phyloP scores from a whole-genome alignment of 139 green algal species.

The Nannochloris sp. region DNA sequence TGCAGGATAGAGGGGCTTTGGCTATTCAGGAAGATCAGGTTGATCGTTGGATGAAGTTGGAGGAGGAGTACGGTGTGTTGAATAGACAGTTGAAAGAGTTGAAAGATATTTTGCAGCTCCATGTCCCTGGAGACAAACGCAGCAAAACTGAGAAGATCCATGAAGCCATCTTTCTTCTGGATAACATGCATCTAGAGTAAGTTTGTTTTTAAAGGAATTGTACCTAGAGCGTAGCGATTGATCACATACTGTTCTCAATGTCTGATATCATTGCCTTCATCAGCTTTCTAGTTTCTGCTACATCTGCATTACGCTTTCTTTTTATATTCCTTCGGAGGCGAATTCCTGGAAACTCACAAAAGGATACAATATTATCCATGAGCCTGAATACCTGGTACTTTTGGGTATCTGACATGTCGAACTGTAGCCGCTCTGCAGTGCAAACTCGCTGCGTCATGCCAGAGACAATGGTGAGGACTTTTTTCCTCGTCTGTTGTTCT shows the following conservation, averaged over 20 bases:
- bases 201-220: neutral
- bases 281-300: neutral
- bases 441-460: neutral
- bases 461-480: neutral
- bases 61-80: neutral
- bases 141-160: too few species aligned
- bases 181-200: neutral
- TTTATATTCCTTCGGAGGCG: neutral
- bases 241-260: neutral
- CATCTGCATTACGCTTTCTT: neutral
- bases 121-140: too few species aligned
- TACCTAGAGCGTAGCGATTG: too few species aligned
- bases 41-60: neutral
- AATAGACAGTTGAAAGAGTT: neutral
- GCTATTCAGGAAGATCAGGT: neutral
- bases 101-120: neutral
- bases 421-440: neutral
- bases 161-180: neutral
- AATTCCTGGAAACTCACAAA: conserved; percentile 1
- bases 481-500: neutral
- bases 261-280: neutral
- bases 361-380: neutral
- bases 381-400: neutral
- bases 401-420: neutral
- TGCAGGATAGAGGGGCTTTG: neutral